Percentiles rank a stretch among this genome's conserved stretches.
Evolutionary conservation across 1,139 yeast species (phyloP).

Genomic region (Diutina neorugosa): DNA sequence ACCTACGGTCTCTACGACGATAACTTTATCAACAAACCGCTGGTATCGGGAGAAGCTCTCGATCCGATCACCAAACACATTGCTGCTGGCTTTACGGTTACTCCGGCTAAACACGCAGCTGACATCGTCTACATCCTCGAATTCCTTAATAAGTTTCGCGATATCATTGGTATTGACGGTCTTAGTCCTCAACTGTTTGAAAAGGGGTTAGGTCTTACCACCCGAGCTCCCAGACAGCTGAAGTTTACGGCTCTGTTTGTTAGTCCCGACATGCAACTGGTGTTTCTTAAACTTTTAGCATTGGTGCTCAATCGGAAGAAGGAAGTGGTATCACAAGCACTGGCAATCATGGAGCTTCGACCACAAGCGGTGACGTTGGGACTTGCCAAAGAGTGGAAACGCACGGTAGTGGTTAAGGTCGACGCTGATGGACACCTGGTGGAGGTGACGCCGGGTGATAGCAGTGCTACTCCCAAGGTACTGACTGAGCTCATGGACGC

Average conservation of each 20-base stretch:
- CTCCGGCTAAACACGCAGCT: constrained; percentile 6
- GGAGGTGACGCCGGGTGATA: background rate
- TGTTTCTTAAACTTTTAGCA: background rate
- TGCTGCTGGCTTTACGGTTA: constrained; percentile 8
- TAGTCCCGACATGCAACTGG: background rate
- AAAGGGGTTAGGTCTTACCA: constrained; percentile 7
- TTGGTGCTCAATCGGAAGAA: background rate
- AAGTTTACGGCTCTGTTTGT: background rate
- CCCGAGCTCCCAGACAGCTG: background rate
- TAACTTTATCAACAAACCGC: constrained; percentile 13
- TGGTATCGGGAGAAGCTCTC: constrained; percentile 9
- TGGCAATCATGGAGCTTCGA: background rate
- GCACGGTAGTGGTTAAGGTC: background rate
- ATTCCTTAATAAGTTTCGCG: constrained; percentile 8
- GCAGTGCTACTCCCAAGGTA: background rate
- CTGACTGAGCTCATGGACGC: background rate
- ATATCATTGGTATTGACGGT: constrained; percentile 6
- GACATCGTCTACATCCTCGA: constrained; percentile 9
- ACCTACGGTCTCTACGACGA: constrained; percentile 30
- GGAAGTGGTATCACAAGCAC: background rate
- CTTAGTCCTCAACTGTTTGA: constrained; percentile 10
- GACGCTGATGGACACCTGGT: background rate
- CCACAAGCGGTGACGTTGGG: background rate
- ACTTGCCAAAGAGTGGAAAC: constrained; percentile 1
- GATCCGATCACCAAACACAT: constrained; percentile 11